Percentiles rank a stretch among this genome's conserved stretches.
Conservation (phyloP, 148 eudicot genomes). For the Vaccinium darrowii region DNA sequence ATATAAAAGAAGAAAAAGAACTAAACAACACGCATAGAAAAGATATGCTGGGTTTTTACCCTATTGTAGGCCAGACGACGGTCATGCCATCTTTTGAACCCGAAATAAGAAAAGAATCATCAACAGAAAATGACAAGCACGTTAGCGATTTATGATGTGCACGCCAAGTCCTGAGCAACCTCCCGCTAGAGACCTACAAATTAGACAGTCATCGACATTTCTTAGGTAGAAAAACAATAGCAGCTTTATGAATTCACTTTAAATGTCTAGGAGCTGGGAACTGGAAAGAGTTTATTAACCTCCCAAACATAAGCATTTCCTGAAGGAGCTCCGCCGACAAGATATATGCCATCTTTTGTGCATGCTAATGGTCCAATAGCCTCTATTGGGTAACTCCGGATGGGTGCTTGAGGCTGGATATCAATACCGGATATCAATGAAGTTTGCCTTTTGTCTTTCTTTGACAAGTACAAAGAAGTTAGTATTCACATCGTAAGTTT, state of each 20-base stretch:
- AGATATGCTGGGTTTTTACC: neutral
- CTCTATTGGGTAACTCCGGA: slow-evolving; percentile 24
- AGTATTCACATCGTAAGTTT: too few species aligned
- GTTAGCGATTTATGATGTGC: slow-evolving; percentile 19
- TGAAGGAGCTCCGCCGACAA: slow-evolving; percentile 29
- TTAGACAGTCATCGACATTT: neutral
- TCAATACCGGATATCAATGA: neutral
- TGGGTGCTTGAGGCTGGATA: slow-evolving; percentile 21
- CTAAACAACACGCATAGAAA: neutral
- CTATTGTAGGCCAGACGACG: slow-evolving; percentile 23
- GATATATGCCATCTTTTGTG: slow-evolving; percentile 24
- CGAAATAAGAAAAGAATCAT: slow-evolving; percentile 26
- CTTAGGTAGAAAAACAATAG: neutral
- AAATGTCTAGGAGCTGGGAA: neutral
- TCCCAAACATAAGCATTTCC: slow-evolving; percentile 28
- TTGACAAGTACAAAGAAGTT: too few species aligned
- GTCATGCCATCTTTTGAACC: slow-evolving; percentile 26
- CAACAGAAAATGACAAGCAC: slow-evolving; percentile 23
- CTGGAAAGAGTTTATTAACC: slow-evolving; percentile 14
- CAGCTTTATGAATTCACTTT: neutral
- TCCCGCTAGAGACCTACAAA: slow-evolving; percentile 22
- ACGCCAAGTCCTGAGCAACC: slow-evolving; percentile 21
- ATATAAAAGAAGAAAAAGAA: neutral
- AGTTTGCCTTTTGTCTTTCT: too few species aligned
- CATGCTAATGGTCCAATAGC: slow-evolving; percentile 22